A percentile compares a stretch with the other conserved stretches of the same genome.
Evolutionary conservation across 495 filamentous ascomycete species (phyloP).

Genomic region (Chaetomium fimeti): DNA sequence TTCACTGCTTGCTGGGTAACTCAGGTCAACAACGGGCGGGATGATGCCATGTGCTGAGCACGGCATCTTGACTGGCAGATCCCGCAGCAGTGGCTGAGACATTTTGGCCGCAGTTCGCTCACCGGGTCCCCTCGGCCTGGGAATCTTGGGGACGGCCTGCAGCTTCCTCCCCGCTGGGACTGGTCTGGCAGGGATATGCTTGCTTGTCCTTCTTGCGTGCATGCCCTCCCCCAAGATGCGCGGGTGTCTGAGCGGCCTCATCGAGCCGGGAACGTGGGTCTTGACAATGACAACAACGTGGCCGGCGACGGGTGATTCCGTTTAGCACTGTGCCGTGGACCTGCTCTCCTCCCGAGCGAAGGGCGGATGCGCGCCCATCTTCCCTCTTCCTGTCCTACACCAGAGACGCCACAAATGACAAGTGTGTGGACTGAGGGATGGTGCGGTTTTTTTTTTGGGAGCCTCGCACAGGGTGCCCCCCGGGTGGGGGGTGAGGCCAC

Average conservation of each 20-base stretch:
- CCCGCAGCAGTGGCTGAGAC: conserved; percentile 2
- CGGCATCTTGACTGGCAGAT: neutral
- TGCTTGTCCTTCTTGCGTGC: neutral
- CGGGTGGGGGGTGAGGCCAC: neutral
- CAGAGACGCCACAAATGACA: neutral
- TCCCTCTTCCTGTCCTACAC: neutral
- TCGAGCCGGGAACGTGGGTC: neutral
- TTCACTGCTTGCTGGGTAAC: neutral
- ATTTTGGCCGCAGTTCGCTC: conserved; percentile 1
- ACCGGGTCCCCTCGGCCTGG: neutral
- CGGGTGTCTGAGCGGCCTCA: neutral
- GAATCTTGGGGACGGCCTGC: neutral
- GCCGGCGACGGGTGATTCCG: neutral
- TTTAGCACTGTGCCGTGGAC: neutral
- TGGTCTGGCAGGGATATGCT: neutral
- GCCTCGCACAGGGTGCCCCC: neutral
- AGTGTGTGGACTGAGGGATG: neutral
- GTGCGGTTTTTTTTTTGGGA: neutral
- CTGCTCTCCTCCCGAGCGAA: neutral
- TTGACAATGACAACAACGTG: neutral
- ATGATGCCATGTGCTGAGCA: conserved; percentile 1
- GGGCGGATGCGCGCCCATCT: neutral
- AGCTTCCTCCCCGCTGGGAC: neutral
- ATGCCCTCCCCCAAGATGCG: neutral
- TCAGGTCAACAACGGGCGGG: neutral